Conservation (phyloP, 257 asterid genomes). For the Solanum rostratum region DNA sequence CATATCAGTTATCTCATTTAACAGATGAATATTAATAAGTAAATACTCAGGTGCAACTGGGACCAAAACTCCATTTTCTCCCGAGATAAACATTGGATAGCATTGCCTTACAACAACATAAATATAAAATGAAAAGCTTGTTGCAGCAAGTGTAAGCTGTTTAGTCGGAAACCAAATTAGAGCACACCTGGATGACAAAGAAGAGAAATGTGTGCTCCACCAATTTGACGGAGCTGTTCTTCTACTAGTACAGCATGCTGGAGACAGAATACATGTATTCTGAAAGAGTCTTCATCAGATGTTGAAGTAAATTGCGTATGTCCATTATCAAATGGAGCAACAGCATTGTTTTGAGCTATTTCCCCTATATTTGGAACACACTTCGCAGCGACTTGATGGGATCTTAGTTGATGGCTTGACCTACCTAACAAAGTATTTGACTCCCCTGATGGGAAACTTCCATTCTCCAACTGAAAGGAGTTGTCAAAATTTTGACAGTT, state of each 20-base stretch:
- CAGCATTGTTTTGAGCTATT: constrained; percentile 15
- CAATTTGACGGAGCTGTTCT: constrained; percentile 53
- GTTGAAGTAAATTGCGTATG: constrained; percentile 21
- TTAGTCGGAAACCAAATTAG: background rate
- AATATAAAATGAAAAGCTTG: background rate
- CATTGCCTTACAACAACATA: background rate
- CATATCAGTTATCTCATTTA: background rate
- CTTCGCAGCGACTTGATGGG: constrained; percentile 14
- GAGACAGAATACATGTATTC: constrained; percentile 93
- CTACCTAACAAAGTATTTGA: constrained; percentile 25
- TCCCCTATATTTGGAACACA: constrained; percentile 20
- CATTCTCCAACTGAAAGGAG: constrained; percentile 19
- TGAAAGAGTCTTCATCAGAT: constrained; percentile 75
- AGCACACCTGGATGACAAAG: constrained; percentile 95
- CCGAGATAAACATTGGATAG: background rate
- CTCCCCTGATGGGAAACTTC: constrained; percentile 19
- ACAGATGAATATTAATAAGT: background rate
- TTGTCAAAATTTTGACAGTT: constrained; percentile 17
- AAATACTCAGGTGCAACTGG: background rate
- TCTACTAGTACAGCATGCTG: constrained; percentile 85
- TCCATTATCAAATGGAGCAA: constrained; percentile 16
- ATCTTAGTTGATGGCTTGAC: constrained; percentile 25
- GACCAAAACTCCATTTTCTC: background rate
- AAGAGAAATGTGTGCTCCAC: constrained; percentile 76
- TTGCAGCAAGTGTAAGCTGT: background rate